Evolutionary conservation across 257 asterid species (phyloP).

Genomic region (Solanum boliviense): DNA sequence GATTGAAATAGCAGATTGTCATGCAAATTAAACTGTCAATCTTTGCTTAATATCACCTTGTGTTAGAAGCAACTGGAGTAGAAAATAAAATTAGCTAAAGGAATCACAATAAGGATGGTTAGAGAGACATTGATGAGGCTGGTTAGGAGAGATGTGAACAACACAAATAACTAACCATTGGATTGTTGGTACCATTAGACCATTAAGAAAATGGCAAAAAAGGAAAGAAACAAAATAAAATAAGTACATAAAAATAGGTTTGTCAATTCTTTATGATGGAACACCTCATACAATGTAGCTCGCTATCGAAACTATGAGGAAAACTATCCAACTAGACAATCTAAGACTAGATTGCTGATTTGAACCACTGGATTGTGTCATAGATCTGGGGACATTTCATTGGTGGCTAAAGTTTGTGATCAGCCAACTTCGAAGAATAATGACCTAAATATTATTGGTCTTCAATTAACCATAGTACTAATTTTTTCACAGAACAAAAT

Average conservation of each 20-base stretch:
- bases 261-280: background rate
- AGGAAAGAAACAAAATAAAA: background rate
- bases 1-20: background rate
- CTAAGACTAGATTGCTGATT: background rate
- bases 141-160: background rate
- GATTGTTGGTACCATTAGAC: background rate
- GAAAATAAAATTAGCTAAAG: background rate
- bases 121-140: background rate
- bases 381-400: background rate
- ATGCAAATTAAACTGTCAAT: background rate
- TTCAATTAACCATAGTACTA: background rate
- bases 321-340: background rate
- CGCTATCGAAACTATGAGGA: background rate
- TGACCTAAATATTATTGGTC: background rate
- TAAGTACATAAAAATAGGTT: too few relatives aligned
- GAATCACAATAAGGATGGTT: background rate
- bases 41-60: background rate
- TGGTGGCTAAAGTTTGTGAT: background rate
- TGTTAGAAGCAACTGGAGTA: background rate
- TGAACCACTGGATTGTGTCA: background rate
- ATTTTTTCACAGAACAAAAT: background rate
- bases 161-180: background rate
- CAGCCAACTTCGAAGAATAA: background rate
- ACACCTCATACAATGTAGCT: background rate
- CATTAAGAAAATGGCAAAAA: background rate